These are phyloP conservation scores for Cladosporium sp. DNA, from an alignment of 2,329 filamentous ascomycete genomes.

Conservation along the genomic window DNA sequence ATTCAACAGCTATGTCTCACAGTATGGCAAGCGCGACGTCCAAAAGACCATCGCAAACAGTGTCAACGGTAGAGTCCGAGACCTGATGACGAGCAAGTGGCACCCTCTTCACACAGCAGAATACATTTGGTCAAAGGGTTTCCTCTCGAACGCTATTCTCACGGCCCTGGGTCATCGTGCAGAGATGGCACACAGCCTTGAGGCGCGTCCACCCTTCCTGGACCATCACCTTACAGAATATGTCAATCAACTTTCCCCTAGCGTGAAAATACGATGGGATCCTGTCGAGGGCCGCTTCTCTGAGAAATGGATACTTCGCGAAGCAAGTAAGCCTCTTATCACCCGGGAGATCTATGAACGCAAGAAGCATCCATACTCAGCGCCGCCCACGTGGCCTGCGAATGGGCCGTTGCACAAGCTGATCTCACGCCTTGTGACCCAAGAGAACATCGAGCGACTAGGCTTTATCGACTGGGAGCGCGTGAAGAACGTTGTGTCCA, in stretches of 20 bases:
- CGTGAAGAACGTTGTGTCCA: background rate
- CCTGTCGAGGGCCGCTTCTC: background rate
- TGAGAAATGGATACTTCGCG: constrained; percentile 31
- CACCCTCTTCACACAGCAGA: constrained; percentile 18
- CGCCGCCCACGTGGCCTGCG: constrained; percentile 25
- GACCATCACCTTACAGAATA: constrained; percentile 38
- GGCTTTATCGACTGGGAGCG: constrained; percentile 33
- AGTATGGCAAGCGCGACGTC: constrained; percentile 7
- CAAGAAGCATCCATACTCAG: constrained; percentile 29
- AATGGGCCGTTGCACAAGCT: constrained; percentile 26
- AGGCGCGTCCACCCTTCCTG: constrained; percentile 36
- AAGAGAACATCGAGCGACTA: constrained; percentile 30
- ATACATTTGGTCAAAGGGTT: constrained; percentile 18
- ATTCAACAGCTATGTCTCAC: background rate
- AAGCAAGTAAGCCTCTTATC: constrained; percentile 30
- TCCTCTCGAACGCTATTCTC: constrained; percentile 17
- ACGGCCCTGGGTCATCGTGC: constrained; percentile 14
- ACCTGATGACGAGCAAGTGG: constrained; percentile 15
- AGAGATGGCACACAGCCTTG: constrained; percentile 33
- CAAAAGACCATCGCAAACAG: constrained; percentile 13
- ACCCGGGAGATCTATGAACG: constrained; percentile 30
- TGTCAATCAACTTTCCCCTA: constrained; percentile 34
- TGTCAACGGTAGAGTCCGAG: background rate
- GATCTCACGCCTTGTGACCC: constrained; percentile 25
- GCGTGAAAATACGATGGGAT: constrained; percentile 30